These are phyloP conservation scores for Fusarium coffeatum DNA, from an alignment of 2,329 filamentous ascomycete genomes.

Conservation along the genomic window DNA sequence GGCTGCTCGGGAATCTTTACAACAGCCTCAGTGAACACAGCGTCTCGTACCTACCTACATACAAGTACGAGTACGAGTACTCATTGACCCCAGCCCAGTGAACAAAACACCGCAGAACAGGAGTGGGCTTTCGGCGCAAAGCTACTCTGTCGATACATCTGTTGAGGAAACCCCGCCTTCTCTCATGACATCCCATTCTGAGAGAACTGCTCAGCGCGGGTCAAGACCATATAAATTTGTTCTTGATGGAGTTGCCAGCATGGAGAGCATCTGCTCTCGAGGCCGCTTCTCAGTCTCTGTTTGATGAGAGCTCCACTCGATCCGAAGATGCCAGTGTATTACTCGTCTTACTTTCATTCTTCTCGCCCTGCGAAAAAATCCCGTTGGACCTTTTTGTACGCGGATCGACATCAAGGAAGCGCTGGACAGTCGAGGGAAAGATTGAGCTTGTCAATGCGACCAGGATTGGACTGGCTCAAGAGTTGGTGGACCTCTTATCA, in stretches of 20 bases:
- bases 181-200: constrained; percentile 3
- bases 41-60: background rate
- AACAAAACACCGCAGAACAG: constrained; percentile 15
- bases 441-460: constrained; percentile 49
- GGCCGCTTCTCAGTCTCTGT: constrained; percentile 30
- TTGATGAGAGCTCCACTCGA: constrained; percentile 16
- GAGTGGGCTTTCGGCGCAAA: constrained; percentile 12
- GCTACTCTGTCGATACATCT: constrained; percentile 19
- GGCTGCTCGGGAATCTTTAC: background rate
- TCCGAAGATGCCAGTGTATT: constrained; percentile 39
- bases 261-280: constrained; percentile 36
- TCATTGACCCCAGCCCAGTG: background rate
- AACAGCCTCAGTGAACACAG: background rate
- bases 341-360: constrained; percentile 38
- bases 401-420: constrained; percentile 42
- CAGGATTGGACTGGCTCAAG: constrained; percentile 37
- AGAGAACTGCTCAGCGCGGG: constrained; percentile 1
- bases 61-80: background rate
- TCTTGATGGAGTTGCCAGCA: constrained; percentile 25
- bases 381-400: constrained; percentile 35
- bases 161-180: constrained; percentile 13
- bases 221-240: background rate
- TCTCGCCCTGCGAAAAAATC: constrained; percentile 36
- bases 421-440: constrained; percentile 36
- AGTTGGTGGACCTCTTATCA: constrained; percentile 23